Evolutionary conservation across 2,329 filamentous ascomycete species (phyloP), one percentile per base, ranked within the genome.

Genomic region (Aspergillus nomiae): DNA sequence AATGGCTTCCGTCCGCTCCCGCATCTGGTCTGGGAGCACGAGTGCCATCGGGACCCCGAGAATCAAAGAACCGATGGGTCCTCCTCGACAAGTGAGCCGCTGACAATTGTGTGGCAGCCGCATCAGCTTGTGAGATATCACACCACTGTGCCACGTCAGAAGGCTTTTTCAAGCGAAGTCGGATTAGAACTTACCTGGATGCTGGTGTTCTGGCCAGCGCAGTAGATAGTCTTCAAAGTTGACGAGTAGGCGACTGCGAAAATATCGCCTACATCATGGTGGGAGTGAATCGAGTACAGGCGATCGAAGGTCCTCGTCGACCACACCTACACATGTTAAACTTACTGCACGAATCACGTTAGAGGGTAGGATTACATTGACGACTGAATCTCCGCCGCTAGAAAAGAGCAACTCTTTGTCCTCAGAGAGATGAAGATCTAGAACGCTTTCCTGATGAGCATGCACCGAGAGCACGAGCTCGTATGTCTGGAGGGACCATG

Each of bases 221-320:
- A 86, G 76, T 97, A 98, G 4, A 97, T 85, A 0, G 91, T 96
- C 69, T 94, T 87, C 71, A 92, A 84, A 68, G 88, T 85, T 8
- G 88, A 81, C 4, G 93, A 97, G 77, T 96, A 97, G 1, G 90
- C 90, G n/a, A 97, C 89, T 70, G 92, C 96, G 76, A 98, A 98
- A 63, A 99, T 88, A 80, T 99, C 95, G 63, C 95, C 95, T 46
- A 97, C 91, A 71, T 98, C 95, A 78, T 96, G 94, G 56, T 90
- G 90, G 66, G 93, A 96, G 82, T 96, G 96, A 65, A 98, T 91
- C 66, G 95, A 92, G 80, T 94, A 95, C 0, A 95, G 84, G 32
- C 91, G 89, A 61, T 85, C 86, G 76, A 97, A 89, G 7, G 88
- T 90, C 50, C 82, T 84, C 2, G 94, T 91, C 70, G 89, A 90